Evolutionary conservation across 108 stramenopile species (phyloP).

Genomic region (Nitzschia inconspicua): DNA sequence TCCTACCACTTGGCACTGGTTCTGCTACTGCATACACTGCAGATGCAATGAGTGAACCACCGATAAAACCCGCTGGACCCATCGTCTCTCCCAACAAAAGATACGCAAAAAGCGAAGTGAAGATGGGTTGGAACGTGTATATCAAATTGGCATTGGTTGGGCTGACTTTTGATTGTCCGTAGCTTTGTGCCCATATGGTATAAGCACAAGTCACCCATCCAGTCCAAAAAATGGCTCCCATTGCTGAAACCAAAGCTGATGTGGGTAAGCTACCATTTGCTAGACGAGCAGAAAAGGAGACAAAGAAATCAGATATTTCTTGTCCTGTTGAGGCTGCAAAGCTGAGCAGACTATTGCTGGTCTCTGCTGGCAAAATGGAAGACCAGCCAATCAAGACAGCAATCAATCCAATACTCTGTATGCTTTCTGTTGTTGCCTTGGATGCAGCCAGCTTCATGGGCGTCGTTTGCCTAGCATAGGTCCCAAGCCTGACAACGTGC

Average conservation of each 20-base stretch:
- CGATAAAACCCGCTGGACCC: slow-evolving; percentile 47
- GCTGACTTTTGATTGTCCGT: slow-evolving; percentile 66
- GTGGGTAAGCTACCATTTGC: slow-evolving; percentile 32
- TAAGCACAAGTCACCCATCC: slow-evolving; percentile 83
- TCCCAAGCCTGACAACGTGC: slow-evolving; percentile 79
- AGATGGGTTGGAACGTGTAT: slow-evolving; percentile 85
- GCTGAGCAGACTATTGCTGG: neutral
- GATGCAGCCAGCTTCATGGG: slow-evolving; percentile 69
- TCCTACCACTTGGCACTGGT: neutral
- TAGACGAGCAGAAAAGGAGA: slow-evolving; percentile 18
- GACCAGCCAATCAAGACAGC: slow-evolving; percentile 13
- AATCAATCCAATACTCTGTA: slow-evolving; percentile 46
- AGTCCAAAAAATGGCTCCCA: slow-evolving; percentile 77
- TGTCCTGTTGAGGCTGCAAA: slow-evolving; percentile 33
- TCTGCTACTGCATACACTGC: too few relatives aligned
- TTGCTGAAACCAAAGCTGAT: slow-evolving; percentile 22
- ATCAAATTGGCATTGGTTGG: slow-evolving; percentile 84
- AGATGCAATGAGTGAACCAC: slow-evolving; percentile 61
- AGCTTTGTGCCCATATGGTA: slow-evolving; percentile 81
- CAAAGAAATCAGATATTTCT: slow-evolving; percentile 52
- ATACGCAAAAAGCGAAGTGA: slow-evolving; percentile 80
- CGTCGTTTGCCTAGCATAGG: slow-evolving; percentile 52
- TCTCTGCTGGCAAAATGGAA: neutral
- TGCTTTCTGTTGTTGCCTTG: slow-evolving; percentile 71
- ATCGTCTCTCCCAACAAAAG: slow-evolving; percentile 70